These are phyloP conservation scores for Epichloe coenophiala DNA, from an alignment of 2,329 filamentous ascomycete species.

Conservation along the genomic window DNA sequence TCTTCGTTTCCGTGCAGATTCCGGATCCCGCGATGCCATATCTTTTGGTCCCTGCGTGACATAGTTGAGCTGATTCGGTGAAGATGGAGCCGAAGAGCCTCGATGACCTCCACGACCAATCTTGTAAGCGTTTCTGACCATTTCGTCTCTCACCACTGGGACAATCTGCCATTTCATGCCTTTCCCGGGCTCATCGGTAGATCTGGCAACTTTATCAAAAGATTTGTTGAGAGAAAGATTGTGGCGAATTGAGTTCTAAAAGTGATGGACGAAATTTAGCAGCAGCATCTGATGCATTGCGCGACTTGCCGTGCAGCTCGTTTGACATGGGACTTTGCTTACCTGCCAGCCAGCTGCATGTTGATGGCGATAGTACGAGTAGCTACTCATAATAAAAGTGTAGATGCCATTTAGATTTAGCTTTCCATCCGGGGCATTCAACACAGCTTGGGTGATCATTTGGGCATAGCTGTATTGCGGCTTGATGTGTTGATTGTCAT, in stretches of 20 bases:
- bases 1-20: constrained; percentile 43
- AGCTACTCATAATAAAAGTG: constrained; percentile 78
- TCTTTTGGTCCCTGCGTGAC: constrained; percentile 46
- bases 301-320: neutral
- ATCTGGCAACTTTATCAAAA: constrained; percentile 84
- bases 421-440: constrained; percentile 75
- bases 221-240: constrained; percentile 91
- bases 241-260: constrained; percentile 84
- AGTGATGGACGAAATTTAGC: neutral
- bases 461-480: constrained; percentile 94
- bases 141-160: constrained; percentile 71
- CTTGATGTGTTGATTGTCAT: constrained; percentile 81
- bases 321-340: constrained; percentile 16
- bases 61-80: constrained; percentile 46
- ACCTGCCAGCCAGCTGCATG: constrained; percentile 76
- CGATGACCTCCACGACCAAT: constrained; percentile 50
- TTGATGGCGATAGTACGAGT: constrained; percentile 85
- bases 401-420: constrained; percentile 89
- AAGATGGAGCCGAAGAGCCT: constrained; percentile 59
- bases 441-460: constrained; percentile 91
- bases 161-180: constrained; percentile 99
- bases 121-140: constrained; percentile 58
- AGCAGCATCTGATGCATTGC: neutral
- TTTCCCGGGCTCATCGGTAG: constrained; percentile 91
- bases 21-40: constrained; percentile 35